Conservation (phyloP, 2,329 filamentous ascomycete species). For the Cladosporium oxysporum region DNA sequence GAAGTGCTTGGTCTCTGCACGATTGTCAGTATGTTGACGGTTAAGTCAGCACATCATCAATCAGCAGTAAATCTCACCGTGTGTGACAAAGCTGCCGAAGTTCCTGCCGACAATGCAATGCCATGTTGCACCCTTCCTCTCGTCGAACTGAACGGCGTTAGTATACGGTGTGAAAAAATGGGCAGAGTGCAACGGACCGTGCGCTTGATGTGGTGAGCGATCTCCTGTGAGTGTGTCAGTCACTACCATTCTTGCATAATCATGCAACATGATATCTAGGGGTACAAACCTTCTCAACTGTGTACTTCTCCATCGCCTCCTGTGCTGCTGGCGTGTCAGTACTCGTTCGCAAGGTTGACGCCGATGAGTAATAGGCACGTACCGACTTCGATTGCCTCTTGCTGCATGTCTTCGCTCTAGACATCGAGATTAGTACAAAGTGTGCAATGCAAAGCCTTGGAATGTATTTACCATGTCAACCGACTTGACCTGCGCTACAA, state of each 20-base stretch:
- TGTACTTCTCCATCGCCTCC: conserved; percentile 71
- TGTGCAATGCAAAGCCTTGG: no score
- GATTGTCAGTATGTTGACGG: conserved; percentile 25
- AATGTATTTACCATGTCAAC: conserved; percentile 84
- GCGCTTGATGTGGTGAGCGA: conserved; percentile 93
- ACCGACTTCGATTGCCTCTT: conserved; percentile 95
- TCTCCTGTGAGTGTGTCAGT: conserved; percentile 62
- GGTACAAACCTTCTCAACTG: conserved; percentile 65
- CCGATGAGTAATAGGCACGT: conserved; percentile 43
- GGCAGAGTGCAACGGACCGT: conserved; percentile 58
- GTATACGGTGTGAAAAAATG: not conserved
- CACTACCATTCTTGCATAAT: not conserved
- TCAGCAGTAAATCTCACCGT: conserved; percentile 62
- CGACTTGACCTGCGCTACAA: conserved; percentile 89
- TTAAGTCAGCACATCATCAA: not conserved
- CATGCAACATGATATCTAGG: not conserved
- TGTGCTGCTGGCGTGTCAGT: conserved; percentile 53
- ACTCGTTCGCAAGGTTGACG: not conserved
- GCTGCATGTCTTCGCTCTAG: conserved; percentile 95
- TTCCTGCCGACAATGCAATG: conserved; percentile 98
- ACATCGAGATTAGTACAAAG: not conserved
- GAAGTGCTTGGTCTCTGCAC: conserved; percentile 95
- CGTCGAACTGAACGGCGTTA: conserved; percentile 75
- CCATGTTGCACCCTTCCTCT: conserved; percentile 96
- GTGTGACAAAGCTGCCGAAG: conserved; percentile 98